These are phyloP conservation scores for Macrocystidia cucumis DNA, from an alignment of 1,284 basidiomycete species.

Conservation along the genomic window DNA sequence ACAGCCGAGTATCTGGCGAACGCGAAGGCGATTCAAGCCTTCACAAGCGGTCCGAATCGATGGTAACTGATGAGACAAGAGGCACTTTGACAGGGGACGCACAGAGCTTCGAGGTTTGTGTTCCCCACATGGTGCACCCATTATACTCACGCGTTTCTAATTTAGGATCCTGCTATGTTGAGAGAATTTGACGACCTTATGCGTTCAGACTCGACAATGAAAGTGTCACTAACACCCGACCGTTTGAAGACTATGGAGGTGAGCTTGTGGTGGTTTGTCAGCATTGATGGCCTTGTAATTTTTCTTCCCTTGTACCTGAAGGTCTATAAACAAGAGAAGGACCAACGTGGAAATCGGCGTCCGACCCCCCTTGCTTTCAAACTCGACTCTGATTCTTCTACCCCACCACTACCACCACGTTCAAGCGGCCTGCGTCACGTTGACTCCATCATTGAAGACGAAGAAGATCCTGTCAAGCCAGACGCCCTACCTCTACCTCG, in stretches of 20 bases:
- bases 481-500: slow-evolving; percentile 19
- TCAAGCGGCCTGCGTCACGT: slow-evolving; percentile 42
- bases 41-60: slow-evolving; percentile 47
- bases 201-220: slow-evolving; percentile 84
- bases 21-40: slow-evolving; percentile 30
- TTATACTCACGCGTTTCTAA: slow-evolving; percentile 9
- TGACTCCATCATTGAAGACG: slow-evolving; percentile 54
- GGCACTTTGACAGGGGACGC: slow-evolving; percentile 18
- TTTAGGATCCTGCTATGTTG: slow-evolving; percentile 44
- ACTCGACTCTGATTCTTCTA: too few relatives aligned
- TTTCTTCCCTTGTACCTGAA: slow-evolving; percentile 23
- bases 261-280: slow-evolving; percentile 20
- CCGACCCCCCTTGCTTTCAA: slow-evolving; percentile 25
- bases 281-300: slow-evolving; percentile 20
- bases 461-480: slow-evolving; percentile 27
- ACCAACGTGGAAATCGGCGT: slow-evolving; percentile 31
- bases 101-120: slow-evolving; percentile 18
- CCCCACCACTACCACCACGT: slow-evolving; percentile 26
- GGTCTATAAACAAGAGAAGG: slow-evolving; percentile 65
- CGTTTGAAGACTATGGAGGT: slow-evolving; percentile 88
- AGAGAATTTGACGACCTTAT: slow-evolving; percentile 89
- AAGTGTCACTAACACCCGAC: slow-evolving; percentile 92
- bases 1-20: slow-evolving; percentile 35
- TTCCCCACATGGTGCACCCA: slow-evolving; percentile 1
- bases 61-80: slow-evolving; percentile 39